Conservation (phyloP, 2,329 filamentous ascomycete species). For the Alternaria sp. region DNA sequence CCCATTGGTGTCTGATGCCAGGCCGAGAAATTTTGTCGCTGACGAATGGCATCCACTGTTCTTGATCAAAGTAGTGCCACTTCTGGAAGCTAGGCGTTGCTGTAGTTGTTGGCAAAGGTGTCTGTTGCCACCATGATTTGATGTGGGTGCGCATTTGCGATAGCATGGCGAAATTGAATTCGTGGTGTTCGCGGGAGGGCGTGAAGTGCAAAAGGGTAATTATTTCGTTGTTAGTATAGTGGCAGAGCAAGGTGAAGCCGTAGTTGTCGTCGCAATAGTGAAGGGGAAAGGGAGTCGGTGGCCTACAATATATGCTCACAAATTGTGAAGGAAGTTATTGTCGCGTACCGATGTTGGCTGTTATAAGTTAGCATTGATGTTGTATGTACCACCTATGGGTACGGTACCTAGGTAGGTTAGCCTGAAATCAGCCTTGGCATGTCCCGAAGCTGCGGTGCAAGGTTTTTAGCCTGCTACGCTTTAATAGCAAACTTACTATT, state of each 20-base stretch:
- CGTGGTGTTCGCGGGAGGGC: background rate
- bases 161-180: constrained; percentile 6
- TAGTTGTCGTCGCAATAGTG: background rate
- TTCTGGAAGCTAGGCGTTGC: constrained; percentile 12
- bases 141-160: constrained; percentile 9
- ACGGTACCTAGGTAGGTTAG: background rate
- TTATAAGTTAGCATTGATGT: background rate
- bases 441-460: background rate
- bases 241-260: background rate
- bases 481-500: too few species aligned
- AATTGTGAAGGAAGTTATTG: background rate
- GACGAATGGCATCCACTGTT: background rate
- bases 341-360: background rate
- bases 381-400: background rate
- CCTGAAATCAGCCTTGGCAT: background rate
- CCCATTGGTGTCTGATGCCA: constrained; percentile 6
- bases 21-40: background rate
- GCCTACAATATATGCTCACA: background rate
- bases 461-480: too few species aligned
- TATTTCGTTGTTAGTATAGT: background rate
- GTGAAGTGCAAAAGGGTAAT: background rate
- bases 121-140: constrained; percentile 15
- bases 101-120: constrained; percentile 8
- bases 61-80: constrained; percentile 8
- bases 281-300: background rate